Evolutionary conservation across 2,329 filamentous ascomycete species (phyloP), one percentile per base, ranked within the genome.

Genomic region (Colletotrichum sp.): DNA sequence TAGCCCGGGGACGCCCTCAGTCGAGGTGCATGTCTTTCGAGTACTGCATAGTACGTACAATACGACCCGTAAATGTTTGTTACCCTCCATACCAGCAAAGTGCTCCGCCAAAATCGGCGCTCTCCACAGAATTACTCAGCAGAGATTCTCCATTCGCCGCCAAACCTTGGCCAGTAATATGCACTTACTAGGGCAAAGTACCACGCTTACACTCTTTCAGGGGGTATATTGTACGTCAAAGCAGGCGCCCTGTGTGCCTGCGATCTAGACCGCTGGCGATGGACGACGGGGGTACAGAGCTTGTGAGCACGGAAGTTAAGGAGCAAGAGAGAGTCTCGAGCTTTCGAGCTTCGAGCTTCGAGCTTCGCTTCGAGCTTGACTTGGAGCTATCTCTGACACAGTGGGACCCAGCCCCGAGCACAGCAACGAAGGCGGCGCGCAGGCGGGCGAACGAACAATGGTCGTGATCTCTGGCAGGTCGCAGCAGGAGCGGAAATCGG

Each of bases 401-500:
- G 43, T 51, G 43, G 43, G 43, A 13, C 11, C 43, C 43, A 24
- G 43, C 43, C n/a, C 43, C 43, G 43, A 51, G 43, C 43, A 51
- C 43, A 51, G 43, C 43, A 51, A 51, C 43, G 12, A 51, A 31
- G 57, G 29, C 55, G 57, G 47, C 38, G 38, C 38, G 54, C 33
- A 16, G 29, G 59, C 12, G 2, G n/a, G 21, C 27, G 33, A 59
- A 5, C 27, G 33, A 59, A 5, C 31, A 70, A 33, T 59, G 34
- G 65, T 27, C 33, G 16, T 38, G 43, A 69, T 63, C 36, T 55
- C 43, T 47, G 34, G 43, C 63, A 54, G 38, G 69, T 68, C 43
- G 69, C 33, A 68, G 57, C 38, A 33, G 58, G 65, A 58, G 70
- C 65, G 70, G 58, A 63, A 69, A 63, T 66, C 65, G 70, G 58